Evolutionary conservation across 805 yeast species (phyloP).

Genomic region (Lipomyces mesembrius): DNA sequence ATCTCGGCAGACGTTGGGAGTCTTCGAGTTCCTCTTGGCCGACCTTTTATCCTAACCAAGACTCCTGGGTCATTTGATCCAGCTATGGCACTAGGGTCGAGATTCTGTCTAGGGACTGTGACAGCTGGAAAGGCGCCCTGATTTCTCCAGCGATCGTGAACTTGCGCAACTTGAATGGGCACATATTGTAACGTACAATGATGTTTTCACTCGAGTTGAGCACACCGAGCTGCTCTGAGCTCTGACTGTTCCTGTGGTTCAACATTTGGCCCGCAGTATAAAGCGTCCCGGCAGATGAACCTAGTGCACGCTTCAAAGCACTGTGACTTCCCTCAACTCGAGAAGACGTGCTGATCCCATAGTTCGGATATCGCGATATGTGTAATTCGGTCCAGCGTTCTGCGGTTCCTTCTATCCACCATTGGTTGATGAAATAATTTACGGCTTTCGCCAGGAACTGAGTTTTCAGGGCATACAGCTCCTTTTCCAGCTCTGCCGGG

Average conservation of each 20-base stretch:
- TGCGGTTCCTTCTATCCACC: background rate
- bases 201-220: too few species aligned
- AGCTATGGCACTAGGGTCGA: background rate
- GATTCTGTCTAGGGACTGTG: background rate
- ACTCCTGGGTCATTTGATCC: background rate
- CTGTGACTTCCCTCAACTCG: background rate
- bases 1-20: background rate
- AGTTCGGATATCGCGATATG: background rate
- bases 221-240: too few species aligned
- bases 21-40: background rate
- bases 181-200: background rate
- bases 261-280: too few species aligned
- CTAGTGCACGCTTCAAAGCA: background rate
- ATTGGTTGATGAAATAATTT: background rate
- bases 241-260: too few species aligned
- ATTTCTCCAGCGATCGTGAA: background rate
- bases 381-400: background rate
- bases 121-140: background rate
- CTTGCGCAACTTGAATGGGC: background rate
- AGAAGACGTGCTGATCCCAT: background rate
- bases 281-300: background rate
- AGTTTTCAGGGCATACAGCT: too few species aligned
- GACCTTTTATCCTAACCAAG: background rate
- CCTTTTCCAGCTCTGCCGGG: too few species aligned
- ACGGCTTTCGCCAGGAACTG: too few species aligned